phyloP scores from a whole-genome alignment of 495 filamentous ascomycete genomes.

The Penicillium salamii region DNA sequence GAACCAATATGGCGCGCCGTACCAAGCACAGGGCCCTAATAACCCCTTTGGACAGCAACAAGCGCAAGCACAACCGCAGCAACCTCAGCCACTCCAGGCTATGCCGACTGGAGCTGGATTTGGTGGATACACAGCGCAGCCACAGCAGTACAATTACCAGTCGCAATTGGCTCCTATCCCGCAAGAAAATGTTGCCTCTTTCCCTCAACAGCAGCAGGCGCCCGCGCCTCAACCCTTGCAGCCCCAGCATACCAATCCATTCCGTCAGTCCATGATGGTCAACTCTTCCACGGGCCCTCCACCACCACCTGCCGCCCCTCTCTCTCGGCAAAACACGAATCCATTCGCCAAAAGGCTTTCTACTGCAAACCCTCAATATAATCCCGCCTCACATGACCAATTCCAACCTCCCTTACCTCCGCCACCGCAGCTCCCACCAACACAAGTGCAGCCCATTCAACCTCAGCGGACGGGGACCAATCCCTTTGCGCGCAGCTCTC shows the following conservation, averaged over 20 bases:
- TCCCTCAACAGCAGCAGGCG: slow-evolving; percentile 43
- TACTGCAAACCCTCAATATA: slow-evolving; percentile 38
- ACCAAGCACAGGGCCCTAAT: slow-evolving; percentile 42
- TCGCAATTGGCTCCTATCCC: slow-evolving; percentile 57
- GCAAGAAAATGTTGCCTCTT: slow-evolving; percentile 57
- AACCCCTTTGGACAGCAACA: slow-evolving; percentile 54
- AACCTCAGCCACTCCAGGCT: slow-evolving; percentile 50
- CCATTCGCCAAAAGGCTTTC: slow-evolving; percentile 69
- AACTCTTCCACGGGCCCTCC: slow-evolving; percentile 45
- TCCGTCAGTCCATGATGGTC: slow-evolving; percentile 80
- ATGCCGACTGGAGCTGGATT: slow-evolving; percentile 80
- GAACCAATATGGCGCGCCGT: slow-evolving; percentile 37
- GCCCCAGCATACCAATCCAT: slow-evolving; percentile 73
- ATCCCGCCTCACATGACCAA: slow-evolving; percentile 27
- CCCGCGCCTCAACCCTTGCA: slow-evolving; percentile 34
- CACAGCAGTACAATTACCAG: slow-evolving; percentile 50
- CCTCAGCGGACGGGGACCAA: slow-evolving; percentile 49
- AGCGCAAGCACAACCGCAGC: slow-evolving; percentile 5
- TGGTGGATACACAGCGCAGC: slow-evolving; percentile 76
- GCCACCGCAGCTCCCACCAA: slow-evolving; percentile 40
- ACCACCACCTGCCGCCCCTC: slow-evolving; percentile 34
- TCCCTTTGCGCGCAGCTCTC: slow-evolving; percentile 48
- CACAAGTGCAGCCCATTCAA: slow-evolving; percentile 35
- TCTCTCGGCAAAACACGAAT: slow-evolving; percentile 73
- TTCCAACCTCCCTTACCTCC: slow-evolving; percentile 27